Percentiles rank a stretch among this genome's conserved stretches.
These are phyloP conservation scores for Ganoderma lingzhi DNA, from an alignment of 1,284 basidiomycete genomes.

Conservation along the genomic window DNA sequence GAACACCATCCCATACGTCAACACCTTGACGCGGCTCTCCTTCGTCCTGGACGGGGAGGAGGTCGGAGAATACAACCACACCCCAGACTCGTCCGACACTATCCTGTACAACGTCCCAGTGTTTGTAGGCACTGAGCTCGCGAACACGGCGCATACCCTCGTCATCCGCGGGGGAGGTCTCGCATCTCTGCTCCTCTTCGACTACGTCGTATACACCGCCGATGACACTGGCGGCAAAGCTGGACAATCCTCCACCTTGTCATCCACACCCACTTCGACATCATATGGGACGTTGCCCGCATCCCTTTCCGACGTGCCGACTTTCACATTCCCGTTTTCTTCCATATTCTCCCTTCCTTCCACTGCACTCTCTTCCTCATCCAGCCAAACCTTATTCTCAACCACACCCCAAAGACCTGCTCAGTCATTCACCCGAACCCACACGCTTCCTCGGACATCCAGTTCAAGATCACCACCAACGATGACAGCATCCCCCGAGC, in stretches of 20 bases:
- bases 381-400: background rate
- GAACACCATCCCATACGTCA: slow-evolving; percentile 4
- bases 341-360: background rate
- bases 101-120: slow-evolving; percentile 14
- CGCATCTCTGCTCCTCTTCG: slow-evolving; percentile 13
- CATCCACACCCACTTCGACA: background rate
- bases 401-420: background rate
- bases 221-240: background rate
- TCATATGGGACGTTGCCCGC: background rate
- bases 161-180: background rate
- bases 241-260: background rate
- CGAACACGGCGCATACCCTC: slow-evolving; percentile 16
- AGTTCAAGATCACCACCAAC: background rate
- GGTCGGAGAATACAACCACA: slow-evolving; percentile 15
- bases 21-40: slow-evolving; percentile 12
- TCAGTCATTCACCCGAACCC: background rate
- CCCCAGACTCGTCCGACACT: background rate
- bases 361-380: background rate
- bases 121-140: slow-evolving; percentile 12
- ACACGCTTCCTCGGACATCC: background rate
- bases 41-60: slow-evolving; percentile 18
- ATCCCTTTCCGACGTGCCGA: background rate
- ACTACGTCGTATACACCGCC: slow-evolving; percentile 20
- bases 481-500: background rate
- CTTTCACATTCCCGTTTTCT: background rate